Evolutionary conservation across 2,329 filamentous ascomycete species (phyloP).

Genomic region (Scytalidium sp.): DNA sequence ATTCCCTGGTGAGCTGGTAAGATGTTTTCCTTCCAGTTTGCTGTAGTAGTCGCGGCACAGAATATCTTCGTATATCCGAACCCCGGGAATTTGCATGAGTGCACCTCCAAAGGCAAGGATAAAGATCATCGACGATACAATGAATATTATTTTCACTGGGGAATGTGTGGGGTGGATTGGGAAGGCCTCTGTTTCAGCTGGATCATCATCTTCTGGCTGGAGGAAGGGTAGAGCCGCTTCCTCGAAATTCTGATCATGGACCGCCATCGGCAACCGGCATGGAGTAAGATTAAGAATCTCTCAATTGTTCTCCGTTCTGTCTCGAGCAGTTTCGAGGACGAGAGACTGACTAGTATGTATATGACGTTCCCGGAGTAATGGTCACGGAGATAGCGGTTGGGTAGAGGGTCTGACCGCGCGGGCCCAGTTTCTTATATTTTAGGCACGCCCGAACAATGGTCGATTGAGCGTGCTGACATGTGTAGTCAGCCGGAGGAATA

Average conservation of each 20-base stretch:
- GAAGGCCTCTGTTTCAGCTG: background rate
- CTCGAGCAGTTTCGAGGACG: too few species aligned
- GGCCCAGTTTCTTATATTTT: too few species aligned
- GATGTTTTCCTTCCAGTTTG: slow-evolving; percentile 14
- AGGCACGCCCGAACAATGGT: too few species aligned
- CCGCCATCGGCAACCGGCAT: too few species aligned
- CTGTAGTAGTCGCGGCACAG: slow-evolving; percentile 36
- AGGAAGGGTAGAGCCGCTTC: background rate
- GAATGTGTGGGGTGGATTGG: slow-evolving; percentile 14
- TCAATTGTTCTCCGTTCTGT: too few species aligned
- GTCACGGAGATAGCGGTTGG: too few species aligned
- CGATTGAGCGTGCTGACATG: too few species aligned
- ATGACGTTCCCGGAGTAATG: too few species aligned
- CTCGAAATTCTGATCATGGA: background rate
- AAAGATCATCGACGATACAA: slow-evolving; percentile 30
- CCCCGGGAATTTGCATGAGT: slow-evolving; percentile 30
- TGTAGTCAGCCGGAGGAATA: too few species aligned
- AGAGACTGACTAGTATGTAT: too few species aligned
- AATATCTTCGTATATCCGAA: slow-evolving; percentile 36
- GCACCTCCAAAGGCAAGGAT: slow-evolving; percentile 24
- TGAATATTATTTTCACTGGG: slow-evolving; percentile 26
- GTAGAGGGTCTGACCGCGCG: too few species aligned
- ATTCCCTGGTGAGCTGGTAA: slow-evolving; percentile 15
- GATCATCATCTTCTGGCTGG: background rate
- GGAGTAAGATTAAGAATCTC: too few species aligned